Evolutionary conservation across 768 basidiomycete genomes (phyloP).

Genomic region (Xerocomus potaroensis): DNA sequence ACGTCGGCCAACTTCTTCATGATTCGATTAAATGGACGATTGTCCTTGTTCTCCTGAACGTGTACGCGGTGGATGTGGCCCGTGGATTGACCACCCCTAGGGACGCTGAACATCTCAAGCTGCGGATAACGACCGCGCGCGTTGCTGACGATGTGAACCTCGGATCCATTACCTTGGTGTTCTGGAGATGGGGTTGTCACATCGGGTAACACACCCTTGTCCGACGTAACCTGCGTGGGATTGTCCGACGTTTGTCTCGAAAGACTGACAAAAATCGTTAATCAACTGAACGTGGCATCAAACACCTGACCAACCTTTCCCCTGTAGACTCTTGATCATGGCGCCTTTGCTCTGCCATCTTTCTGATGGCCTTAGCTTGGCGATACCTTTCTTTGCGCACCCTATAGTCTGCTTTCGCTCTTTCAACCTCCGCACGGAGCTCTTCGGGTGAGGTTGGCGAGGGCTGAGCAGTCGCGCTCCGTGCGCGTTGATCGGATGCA

Average conservation of each 20-base stretch:
- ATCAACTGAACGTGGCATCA: not conserved
- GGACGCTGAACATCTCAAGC: constrained; percentile 60
- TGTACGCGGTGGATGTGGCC: constrained; percentile 24
- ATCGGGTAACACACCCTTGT: constrained; percentile 1
- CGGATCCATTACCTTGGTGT: constrained; percentile 16
- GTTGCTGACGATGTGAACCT: constrained; percentile 55
- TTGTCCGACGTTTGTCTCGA: constrained; percentile 26
- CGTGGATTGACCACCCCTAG: constrained; percentile 38
- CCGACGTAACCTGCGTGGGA: constrained; percentile 7
- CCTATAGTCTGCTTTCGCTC: constrained; percentile 64
- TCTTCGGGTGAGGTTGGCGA: constrained; percentile 14
- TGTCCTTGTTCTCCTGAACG: constrained; percentile 21
- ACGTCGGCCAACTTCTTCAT: constrained; percentile 61
- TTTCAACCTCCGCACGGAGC: constrained; percentile 47
- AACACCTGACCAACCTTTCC: constrained; percentile 24
- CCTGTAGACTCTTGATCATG: constrained; percentile 15
- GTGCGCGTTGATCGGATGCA: constrained; percentile 2
- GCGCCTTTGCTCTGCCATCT: constrained; percentile 33
- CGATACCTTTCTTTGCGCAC: constrained; percentile 68
- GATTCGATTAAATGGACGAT: constrained; percentile 47
- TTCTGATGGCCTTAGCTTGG: constrained; percentile 48
- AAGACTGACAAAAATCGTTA: constrained; percentile 15
- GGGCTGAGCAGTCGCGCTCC: not conserved
- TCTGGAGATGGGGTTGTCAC: constrained; percentile 8
- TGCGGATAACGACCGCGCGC: constrained; percentile 57